Evolutionary conservation across 257 asterid genomes (phyloP).

Genomic region (Solanum arcanum): DNA sequence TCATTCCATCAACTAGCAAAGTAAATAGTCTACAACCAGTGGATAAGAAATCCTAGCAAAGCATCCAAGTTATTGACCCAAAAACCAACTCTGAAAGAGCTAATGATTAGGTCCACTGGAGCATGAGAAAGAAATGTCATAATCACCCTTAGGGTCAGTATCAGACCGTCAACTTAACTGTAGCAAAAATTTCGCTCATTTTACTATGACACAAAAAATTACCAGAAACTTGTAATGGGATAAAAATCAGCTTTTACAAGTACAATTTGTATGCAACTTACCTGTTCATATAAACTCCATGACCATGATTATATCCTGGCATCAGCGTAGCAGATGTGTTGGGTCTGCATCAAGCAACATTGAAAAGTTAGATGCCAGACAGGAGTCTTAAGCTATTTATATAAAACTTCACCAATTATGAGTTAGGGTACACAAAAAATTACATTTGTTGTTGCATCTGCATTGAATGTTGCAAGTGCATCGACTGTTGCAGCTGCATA

Average conservation of each 20-base stretch:
- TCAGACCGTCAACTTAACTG: background rate
- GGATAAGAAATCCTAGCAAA: background rate
- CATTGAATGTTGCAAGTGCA: slow-evolving; percentile 8
- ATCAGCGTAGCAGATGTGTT: slow-evolving; percentile 32
- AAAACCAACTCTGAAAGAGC: background rate
- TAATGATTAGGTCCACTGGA: background rate
- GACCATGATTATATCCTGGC: slow-evolving; percentile 53
- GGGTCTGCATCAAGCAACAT: slow-evolving; percentile 32
- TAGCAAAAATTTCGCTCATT: background rate
- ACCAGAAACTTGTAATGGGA: background rate
- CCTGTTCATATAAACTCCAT: slow-evolving; percentile 59
- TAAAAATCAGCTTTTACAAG: background rate
- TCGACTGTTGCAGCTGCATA: background rate
- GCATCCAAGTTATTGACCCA: background rate
- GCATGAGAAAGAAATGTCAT: background rate
- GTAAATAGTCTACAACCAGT: background rate
- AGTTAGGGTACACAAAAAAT: background rate
- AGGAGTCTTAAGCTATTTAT: background rate
- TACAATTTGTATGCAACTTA: background rate
- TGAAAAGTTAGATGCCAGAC: background rate
- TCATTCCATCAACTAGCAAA: background rate
- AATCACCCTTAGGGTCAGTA: background rate
- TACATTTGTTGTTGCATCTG: slow-evolving; percentile 32
- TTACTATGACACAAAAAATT: background rate
- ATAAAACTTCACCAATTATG: background rate